Percentiles rank a stretch among this genome's conserved stretches.
Conservation (phyloP, 345 rosid species). For the Xanthoceras sorbifolium region DNA sequence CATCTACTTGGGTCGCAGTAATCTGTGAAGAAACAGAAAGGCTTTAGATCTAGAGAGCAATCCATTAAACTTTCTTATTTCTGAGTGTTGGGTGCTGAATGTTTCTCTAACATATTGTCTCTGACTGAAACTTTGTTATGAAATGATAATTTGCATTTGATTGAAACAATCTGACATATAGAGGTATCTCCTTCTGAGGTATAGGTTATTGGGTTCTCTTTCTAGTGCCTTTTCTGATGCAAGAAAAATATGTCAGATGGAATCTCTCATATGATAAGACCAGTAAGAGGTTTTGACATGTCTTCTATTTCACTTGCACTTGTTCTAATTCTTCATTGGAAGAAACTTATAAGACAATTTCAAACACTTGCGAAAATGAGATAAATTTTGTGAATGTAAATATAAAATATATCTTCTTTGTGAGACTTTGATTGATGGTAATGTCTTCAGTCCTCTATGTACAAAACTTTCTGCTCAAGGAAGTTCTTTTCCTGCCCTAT, state of each 20-base stretch:
- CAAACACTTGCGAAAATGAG: neutral
- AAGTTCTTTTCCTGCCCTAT: too few relatives aligned
- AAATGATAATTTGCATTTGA: conserved; percentile 1
- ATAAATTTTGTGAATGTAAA: neutral
- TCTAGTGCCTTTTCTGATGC: neutral
- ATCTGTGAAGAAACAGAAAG: neutral
- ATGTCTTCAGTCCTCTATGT: neutral
- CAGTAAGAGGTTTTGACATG: neutral
- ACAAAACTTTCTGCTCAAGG: neutral
- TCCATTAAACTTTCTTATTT: neutral
- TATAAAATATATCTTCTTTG: neutral
- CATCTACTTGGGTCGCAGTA: neutral
- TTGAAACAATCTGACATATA: conserved; percentile 1
- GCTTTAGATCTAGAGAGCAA: neutral
- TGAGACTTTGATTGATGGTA: neutral
- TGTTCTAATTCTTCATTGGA: neutral
- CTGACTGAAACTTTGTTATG: neutral
- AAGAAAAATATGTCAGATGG: neutral
- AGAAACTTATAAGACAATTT: neutral
- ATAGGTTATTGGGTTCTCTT: neutral
- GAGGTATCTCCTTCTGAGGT: neutral
- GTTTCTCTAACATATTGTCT: neutral
- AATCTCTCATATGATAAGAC: neutral
- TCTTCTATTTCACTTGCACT: neutral
- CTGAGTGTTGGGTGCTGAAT: neutral